Percentiles rank a stretch among this genome's conserved stretches.
phyloP scores from a whole-genome alignment of 441 rosid species.

The Pelargonium exstipulatum region DNA sequence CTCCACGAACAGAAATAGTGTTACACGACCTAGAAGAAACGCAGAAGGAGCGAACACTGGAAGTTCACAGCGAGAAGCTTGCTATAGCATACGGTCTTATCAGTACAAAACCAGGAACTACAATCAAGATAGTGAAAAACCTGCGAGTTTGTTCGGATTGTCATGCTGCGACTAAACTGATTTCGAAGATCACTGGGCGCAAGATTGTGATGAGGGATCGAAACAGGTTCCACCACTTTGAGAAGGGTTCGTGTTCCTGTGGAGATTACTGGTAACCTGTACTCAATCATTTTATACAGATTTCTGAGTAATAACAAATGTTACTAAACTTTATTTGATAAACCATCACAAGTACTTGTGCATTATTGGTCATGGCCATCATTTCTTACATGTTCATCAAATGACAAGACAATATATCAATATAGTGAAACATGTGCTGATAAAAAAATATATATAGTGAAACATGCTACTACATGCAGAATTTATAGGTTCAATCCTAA shows the following conservation, averaged over 20 bases:
- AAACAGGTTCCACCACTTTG: conserved; percentile 63
- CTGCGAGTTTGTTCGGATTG: conserved; percentile 58
- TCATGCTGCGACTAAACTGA: conserved; percentile 46
- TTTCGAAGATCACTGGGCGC: conserved; percentile 49
- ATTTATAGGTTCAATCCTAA: too few species aligned
- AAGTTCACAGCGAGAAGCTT: conserved; percentile 62
- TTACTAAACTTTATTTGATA: too few species aligned
- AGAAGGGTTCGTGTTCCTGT: conserved; percentile 58
- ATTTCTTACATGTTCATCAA: too few species aligned
- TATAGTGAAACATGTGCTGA: too few species aligned
- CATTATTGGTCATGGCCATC: too few species aligned
- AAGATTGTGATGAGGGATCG: conserved; percentile 62
- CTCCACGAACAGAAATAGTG: conserved; percentile 41
- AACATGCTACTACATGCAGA: too few species aligned
- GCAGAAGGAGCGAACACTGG: conserved; percentile 45
- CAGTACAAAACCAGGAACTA: conserved; percentile 44
- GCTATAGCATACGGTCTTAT: conserved; percentile 60
- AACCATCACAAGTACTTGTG: too few species aligned
- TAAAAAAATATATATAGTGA: too few species aligned
- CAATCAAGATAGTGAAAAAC: conserved; percentile 53
- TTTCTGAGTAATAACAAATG: too few species aligned
- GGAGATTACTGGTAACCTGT: conserved; percentile 55
- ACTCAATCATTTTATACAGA: background rate
- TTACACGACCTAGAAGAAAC: conserved; percentile 42
- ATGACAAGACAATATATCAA: too few species aligned